These are phyloP conservation scores for Globisporangium middletonii DNA, from an alignment of 352 stramenopile genomes.

Conservation along the genomic window DNA sequence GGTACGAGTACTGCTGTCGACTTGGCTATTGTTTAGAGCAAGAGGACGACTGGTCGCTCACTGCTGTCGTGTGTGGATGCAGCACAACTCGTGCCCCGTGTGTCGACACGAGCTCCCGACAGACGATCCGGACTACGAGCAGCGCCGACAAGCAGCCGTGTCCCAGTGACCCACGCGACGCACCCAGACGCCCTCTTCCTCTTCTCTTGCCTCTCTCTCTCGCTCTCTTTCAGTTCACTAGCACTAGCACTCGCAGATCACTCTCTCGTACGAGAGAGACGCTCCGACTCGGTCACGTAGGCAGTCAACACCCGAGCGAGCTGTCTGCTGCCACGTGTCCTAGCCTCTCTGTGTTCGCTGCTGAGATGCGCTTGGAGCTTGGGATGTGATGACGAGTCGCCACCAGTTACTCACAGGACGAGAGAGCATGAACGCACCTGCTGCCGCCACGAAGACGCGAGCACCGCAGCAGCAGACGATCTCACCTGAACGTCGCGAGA, in stretches of 20 bases:
- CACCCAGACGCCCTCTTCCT: neutral
- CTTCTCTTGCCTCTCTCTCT: too few relatives aligned
- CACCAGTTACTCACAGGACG: too few relatives aligned
- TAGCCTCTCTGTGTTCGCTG: too few relatives aligned
- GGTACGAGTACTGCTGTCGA: conserved; percentile 8
- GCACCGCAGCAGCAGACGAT: conserved; percentile 1
- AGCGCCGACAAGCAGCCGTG: conserved; percentile 26
- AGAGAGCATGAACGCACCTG: neutral
- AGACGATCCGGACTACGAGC: conserved; percentile 80
- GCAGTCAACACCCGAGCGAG: too few relatives aligned
- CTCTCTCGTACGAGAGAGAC: too few relatives aligned
- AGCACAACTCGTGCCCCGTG: conserved; percentile 86
- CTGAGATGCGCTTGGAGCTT: too few relatives aligned
- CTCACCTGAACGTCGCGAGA: neutral
- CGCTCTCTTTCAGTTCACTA: too few relatives aligned
- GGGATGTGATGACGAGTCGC: too few relatives aligned
- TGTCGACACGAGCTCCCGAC: conserved; percentile 82
- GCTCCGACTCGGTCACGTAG: too few relatives aligned
- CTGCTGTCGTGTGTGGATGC: neutral
- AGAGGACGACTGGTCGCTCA: neutral
- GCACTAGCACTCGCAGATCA: too few relatives aligned
- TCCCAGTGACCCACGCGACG: conserved; percentile 4
- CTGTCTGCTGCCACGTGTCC: too few relatives aligned
- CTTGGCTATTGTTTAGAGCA: neutral
- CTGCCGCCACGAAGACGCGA: neutral